Percentiles rank a stretch among this genome's conserved stretches.
phyloP scores from a whole-genome alignment of 108 stramenopile genomes.

The Cyclotella choctawhatcheeana region DNA sequence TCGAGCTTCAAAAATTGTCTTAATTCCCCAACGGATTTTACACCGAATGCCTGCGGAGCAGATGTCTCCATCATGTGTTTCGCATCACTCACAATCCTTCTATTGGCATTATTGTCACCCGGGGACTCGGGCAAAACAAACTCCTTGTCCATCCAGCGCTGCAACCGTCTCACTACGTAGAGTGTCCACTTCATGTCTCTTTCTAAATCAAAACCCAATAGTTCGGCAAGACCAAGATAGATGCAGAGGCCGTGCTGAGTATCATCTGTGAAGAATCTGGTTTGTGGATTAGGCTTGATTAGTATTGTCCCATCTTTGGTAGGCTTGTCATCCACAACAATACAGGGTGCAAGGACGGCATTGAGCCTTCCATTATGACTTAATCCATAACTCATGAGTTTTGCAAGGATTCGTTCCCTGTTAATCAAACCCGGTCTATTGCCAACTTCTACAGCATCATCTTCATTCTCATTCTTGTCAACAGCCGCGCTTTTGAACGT shows the following conservation, averaged over 20 bases:
- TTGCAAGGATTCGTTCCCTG: constrained; percentile 30
- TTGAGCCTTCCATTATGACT: constrained; percentile 52
- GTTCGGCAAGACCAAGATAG: constrained; percentile 46
- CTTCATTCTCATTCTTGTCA: neutral
- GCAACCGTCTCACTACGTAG: constrained; percentile 51
- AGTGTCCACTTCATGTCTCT: constrained; percentile 51
- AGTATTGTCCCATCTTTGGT: constrained; percentile 40
- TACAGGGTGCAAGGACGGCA: constrained; percentile 54
- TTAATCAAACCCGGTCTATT: constrained; percentile 33
- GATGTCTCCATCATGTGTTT: constrained; percentile 49
- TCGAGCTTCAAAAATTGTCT: constrained; percentile 47
- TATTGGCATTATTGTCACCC: neutral
- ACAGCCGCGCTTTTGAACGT: neutral
- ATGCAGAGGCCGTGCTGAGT: constrained; percentile 55
- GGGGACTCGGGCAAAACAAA: constrained; percentile 47
- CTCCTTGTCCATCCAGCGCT: constrained; percentile 59
- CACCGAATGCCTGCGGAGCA: constrained; percentile 55
- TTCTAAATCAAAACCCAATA: constrained; percentile 53
- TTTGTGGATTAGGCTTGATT: constrained; percentile 43
- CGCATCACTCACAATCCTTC: constrained; percentile 41
- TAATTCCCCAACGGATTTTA: constrained; percentile 38
- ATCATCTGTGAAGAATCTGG: constrained; percentile 57
- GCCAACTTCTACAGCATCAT: constrained; percentile 8
- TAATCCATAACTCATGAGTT: constrained; percentile 51
- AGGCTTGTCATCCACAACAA: constrained; percentile 44